These are phyloP conservation scores for Plasmodium yoelii DNA, from an alignment of 169 alveolate species.

Conservation along the genomic window DNA sequence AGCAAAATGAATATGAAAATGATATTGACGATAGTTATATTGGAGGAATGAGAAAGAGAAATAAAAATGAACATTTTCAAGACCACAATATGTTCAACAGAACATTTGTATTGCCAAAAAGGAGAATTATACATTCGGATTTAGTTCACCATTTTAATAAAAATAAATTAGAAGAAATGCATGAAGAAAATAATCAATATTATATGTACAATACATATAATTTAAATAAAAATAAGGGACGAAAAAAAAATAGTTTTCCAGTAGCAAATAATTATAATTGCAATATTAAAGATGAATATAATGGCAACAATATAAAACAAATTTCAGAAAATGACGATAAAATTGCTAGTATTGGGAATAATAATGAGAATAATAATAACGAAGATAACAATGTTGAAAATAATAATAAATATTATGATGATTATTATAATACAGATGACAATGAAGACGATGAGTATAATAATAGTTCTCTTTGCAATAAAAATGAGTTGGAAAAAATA, in stretches of 20 bases:
- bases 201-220: conserved; percentile 12
- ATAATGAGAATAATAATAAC: too few species aligned
- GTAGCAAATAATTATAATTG: background rate
- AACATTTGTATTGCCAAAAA: background rate
- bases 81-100: background rate
- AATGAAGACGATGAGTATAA: background rate
- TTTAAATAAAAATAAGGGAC: conserved; percentile 1
- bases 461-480: conserved; percentile 9
- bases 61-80: background rate
- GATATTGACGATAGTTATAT: background rate
- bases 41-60: background rate
- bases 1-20: background rate
- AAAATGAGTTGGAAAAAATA: conserved; percentile 53
- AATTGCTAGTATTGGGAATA: too few species aligned
- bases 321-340: too few species aligned
- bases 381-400: too few species aligned
- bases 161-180: background rate
- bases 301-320: too few species aligned
- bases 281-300: background rate
- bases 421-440: too few species aligned
- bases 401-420: too few species aligned
- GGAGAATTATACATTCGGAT: background rate
- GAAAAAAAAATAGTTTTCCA: background rate
- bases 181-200: conserved; percentile 12
- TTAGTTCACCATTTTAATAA: background rate